These are phyloP conservation scores for Tulasnella sp. DNA, from an alignment of 768 basidiomycete genomes.

Conservation along the genomic window DNA sequence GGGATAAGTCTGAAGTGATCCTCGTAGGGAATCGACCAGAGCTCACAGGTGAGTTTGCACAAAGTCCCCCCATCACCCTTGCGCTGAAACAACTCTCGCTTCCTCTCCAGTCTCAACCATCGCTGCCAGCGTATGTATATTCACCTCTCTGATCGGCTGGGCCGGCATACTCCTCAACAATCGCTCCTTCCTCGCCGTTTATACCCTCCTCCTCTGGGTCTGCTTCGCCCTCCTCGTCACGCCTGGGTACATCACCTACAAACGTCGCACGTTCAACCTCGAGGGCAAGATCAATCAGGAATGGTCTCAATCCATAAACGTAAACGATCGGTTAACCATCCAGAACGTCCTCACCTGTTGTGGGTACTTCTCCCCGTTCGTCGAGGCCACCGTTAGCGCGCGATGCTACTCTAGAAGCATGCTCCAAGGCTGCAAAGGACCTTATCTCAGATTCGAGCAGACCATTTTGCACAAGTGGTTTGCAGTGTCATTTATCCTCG, in stretches of 20 bases:
- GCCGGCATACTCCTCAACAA: constrained; percentile 76
- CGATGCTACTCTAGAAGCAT: constrained; percentile 63
- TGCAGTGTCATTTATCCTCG: constrained; percentile 49
- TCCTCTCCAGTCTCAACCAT: constrained; percentile 44
- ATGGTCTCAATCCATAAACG: constrained; percentile 55
- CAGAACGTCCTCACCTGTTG: constrained; percentile 72
- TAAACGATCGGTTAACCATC: constrained; percentile 49
- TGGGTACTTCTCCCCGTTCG: constrained; percentile 68
- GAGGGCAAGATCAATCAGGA: constrained; percentile 71
- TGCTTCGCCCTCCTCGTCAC: constrained; percentile 57
- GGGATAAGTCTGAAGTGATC: constrained; percentile 55
- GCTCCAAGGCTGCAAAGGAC: constrained; percentile 62
- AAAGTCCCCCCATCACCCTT: neutral
- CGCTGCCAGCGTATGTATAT: constrained; percentile 44
- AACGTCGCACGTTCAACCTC: constrained; percentile 60
- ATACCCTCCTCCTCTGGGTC: constrained; percentile 61
- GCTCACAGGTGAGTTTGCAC: constrained; percentile 36
- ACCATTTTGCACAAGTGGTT: constrained; percentile 38
- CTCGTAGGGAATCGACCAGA: constrained; percentile 57
- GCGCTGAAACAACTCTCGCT: neutral
- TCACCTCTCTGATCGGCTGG: constrained; percentile 65
- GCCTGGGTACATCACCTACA: constrained; percentile 73
- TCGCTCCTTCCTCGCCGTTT: constrained; percentile 66
- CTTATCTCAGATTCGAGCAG: constrained; percentile 39
- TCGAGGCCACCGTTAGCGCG: constrained; percentile 64